Evolutionary conservation across 2,329 filamentous ascomycete species (phyloP).

Genomic region (Corinectria fuckeliana): DNA sequence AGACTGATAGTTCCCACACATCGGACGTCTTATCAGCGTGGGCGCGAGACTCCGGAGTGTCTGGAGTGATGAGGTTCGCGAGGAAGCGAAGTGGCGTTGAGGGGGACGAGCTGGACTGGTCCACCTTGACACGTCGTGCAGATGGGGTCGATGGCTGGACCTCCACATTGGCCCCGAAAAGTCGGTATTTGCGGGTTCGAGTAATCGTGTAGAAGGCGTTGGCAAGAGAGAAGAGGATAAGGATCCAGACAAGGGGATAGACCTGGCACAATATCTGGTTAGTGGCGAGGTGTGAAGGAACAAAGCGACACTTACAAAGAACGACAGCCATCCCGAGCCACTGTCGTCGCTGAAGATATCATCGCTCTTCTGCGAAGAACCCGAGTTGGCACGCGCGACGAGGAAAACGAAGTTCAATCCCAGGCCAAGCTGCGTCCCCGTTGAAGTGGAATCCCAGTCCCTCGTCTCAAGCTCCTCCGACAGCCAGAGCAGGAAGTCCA

Average conservation of each 20-base stretch:
- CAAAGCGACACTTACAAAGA: conserved; percentile 52
- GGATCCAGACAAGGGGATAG: conserved; percentile 72
- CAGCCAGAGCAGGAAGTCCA: conserved; percentile 88
- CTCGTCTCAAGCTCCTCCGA: conserved; percentile 92
- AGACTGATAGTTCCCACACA: conserved; percentile 93
- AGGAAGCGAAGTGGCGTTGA: conserved; percentile 82
- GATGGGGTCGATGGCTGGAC: conserved; percentile 79
- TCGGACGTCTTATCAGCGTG: conserved; percentile 83
- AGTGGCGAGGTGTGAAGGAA: conserved; percentile 14
- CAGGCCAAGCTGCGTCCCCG: conserved; percentile 78
- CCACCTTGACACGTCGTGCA: conserved; percentile 82
- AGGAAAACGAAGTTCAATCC: conserved; percentile 81
- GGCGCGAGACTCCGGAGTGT: conserved; percentile 80
- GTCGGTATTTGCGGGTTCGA: conserved; percentile 83
- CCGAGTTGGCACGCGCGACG: conserved; percentile 80
- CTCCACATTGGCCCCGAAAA: conserved; percentile 89
- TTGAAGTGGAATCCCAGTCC: conserved; percentile 85
- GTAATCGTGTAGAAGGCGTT: conserved; percentile 86
- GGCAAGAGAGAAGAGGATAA: conserved; percentile 69
- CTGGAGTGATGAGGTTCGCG: conserved; percentile 68
- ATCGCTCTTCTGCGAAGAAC: conserved; percentile 62
- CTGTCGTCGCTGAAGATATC: conserved; percentile 83
- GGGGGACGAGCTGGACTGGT: conserved; percentile 71
- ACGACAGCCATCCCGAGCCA: conserved; percentile 69
- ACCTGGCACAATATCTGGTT: conserved; percentile 54